These are phyloP conservation scores for Bipolaris oryzae DNA, from an alignment of 2,329 filamentous ascomycete species.

Conservation along the genomic window DNA sequence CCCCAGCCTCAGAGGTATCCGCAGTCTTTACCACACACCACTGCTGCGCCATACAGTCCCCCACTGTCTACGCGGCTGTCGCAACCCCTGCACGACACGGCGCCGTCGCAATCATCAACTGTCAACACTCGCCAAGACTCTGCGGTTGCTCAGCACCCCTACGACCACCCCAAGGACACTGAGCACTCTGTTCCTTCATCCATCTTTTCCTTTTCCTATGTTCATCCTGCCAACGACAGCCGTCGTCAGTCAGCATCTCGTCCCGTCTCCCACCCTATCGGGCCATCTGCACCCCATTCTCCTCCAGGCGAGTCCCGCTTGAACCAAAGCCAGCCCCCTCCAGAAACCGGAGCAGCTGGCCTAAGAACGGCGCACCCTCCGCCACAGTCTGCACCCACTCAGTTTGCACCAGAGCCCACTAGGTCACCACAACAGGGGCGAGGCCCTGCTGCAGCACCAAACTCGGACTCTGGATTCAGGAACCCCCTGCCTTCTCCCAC, in stretches of 20 bases:
- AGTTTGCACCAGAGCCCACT: constrained; percentile 6
- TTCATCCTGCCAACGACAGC: constrained; percentile 8
- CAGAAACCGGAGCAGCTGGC: constrained; percentile 8
- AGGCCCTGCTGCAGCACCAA: constrained; percentile 7
- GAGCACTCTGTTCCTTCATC: constrained; percentile 18
- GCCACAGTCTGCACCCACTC: constrained; percentile 5
- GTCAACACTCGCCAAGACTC: constrained; percentile 30
- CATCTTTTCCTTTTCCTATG: constrained; percentile 19
- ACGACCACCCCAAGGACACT: constrained; percentile 22
- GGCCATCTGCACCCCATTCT: constrained; percentile 16
- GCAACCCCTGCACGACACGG: constrained; percentile 3
- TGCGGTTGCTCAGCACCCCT: constrained; percentile 20
- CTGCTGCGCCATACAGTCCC: constrained; percentile 13
- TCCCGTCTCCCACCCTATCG: constrained; percentile 10
- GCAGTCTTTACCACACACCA: constrained; percentile 7
- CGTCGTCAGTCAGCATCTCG: constrained; percentile 20
- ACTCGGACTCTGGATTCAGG: constrained; percentile 12
- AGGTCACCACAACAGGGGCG: constrained; percentile 21
- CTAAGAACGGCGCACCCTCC: constrained; percentile 14
- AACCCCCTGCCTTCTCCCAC: constrained; percentile 14
- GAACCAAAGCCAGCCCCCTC: constrained; percentile 5
- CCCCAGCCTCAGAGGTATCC: constrained; percentile 15
- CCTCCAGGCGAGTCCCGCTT: constrained; percentile 8
- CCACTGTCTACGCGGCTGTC: constrained; percentile 11
- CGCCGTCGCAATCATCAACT: constrained; percentile 16